phyloP scores from a whole-genome alignment of 306 rosid species.

The Prosopis cineraria region DNA sequence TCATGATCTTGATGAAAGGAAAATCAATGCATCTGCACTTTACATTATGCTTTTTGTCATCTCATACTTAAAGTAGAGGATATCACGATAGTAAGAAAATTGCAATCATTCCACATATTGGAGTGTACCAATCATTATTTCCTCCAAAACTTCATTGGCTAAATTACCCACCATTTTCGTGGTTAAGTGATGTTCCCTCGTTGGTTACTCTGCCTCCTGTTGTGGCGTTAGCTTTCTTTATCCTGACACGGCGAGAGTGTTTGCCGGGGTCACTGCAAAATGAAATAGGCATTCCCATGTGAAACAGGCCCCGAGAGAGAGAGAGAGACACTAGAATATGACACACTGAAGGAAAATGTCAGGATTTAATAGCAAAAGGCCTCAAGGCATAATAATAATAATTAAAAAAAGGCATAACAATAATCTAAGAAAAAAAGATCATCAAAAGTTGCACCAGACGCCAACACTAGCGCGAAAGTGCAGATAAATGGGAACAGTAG shows the following conservation, averaged over 20 bases:
- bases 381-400: neutral
- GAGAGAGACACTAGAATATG: neutral
- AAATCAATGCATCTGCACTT: neutral
- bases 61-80: neutral
- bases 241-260: conserved; percentile 32
- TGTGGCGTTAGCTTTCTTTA: conserved; percentile 36
- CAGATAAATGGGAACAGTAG: neutral
- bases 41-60: neutral
- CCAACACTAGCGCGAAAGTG: conserved; percentile 9
- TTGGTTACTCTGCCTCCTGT: conserved; percentile 24
- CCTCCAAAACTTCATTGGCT: neutral
- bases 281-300: conserved; percentile 2
- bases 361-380: neutral
- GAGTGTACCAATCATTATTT: neutral
- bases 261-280: conserved; percentile 42
- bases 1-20: neutral
- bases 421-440: neutral
- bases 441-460: conserved; percentile 4
- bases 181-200: conserved; percentile 29
- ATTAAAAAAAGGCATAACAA: neutral
- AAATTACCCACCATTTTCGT: conserved; percentile 43
- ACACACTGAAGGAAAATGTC: neutral
- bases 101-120: neutral
- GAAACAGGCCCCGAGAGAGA: neutral
- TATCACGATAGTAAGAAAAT: neutral